Evolutionary conservation across 768 basidiomycete species (phyloP).

Genomic region (Mycena kentingensis): DNA sequence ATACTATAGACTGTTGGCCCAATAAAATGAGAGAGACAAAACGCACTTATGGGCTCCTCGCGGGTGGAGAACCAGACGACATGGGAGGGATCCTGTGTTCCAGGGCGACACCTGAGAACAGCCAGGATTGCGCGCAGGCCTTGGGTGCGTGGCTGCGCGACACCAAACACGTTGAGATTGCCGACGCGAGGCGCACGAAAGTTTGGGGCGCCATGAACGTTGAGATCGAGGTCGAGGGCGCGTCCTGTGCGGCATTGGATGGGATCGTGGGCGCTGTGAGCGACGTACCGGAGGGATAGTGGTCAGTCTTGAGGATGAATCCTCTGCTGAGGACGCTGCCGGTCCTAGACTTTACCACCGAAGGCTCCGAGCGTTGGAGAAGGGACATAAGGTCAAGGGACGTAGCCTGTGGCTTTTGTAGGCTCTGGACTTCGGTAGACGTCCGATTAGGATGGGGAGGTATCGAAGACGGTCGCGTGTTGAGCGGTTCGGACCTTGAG

Average conservation of each 20-base stretch:
- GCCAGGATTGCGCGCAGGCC: conserved; percentile 90
- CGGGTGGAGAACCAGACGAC: conserved; percentile 97
- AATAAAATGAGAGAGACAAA: conserved; percentile 28
- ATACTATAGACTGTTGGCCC: conserved; percentile 48
- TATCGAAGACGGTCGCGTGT: conserved; percentile 25
- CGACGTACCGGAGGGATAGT: conserved; percentile 71
- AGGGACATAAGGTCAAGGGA: conserved; percentile 63
- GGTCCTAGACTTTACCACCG: conserved; percentile 78
- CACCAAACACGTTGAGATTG: conserved; percentile 89
- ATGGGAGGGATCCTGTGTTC: conserved; percentile 60
- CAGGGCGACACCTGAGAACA: conserved; percentile 74
- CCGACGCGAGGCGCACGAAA: conserved; percentile 82
- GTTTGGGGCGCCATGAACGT: conserved; percentile 93
- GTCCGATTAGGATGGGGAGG: conserved; percentile 22
- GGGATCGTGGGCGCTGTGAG: neutral
- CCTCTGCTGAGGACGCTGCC: conserved; percentile 86
- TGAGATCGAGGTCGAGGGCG: conserved; percentile 87
- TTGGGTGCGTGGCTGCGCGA: conserved; percentile 91
- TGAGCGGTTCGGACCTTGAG: conserved; percentile 22
- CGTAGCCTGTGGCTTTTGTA: conserved; percentile 20
- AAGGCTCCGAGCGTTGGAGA: conserved; percentile 66
- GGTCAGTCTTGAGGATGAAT: conserved; percentile 93
- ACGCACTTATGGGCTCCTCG: conserved; percentile 93
- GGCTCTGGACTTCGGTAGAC: conserved; percentile 2
- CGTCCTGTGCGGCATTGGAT: conserved; percentile 60